A percentile compares a stretch with the other conserved stretches of the same genome.
Evolutionary conservation across 352 stramenopile genomes (phyloP).

Genomic region (Thalassiosira hispida): DNA sequence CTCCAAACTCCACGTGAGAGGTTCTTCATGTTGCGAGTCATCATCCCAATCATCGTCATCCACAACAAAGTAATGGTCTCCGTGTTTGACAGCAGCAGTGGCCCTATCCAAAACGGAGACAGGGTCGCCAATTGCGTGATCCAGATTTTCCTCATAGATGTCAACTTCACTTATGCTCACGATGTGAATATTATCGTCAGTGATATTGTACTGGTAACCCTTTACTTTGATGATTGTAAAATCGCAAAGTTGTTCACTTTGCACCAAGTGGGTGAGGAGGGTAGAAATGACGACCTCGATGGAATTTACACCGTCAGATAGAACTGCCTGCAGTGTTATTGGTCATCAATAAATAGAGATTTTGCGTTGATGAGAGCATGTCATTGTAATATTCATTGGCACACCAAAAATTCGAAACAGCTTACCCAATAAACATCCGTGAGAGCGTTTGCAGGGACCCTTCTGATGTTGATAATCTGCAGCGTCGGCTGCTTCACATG

Average conservation of each 20-base stretch:
- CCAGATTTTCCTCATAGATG: conserved; percentile 29
- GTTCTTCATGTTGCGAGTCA: conserved; percentile 35
- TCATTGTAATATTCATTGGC: not conserved
- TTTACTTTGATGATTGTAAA: conserved; percentile 43
- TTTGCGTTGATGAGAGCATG: not conserved
- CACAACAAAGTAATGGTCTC: conserved; percentile 52
- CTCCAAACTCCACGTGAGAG: conserved; percentile 53
- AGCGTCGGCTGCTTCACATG: conserved; percentile 38
- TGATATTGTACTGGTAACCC: conserved; percentile 59
- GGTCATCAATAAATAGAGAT: not conserved
- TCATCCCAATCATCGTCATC: conserved; percentile 58
- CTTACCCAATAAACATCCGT: conserved; percentile 63
- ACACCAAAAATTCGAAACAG: no score
- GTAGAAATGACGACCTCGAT: conserved; percentile 61
- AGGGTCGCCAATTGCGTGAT: conserved; percentile 30
- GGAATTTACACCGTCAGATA: conserved; percentile 45
- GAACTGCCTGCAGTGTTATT: conserved; percentile 22
- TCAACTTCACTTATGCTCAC: conserved; percentile 35
- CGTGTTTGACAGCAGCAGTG: conserved; percentile 31
- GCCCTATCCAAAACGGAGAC: conserved; percentile 34
- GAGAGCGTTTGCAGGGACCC: conserved; percentile 54
- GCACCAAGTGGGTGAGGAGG: conserved; percentile 46
- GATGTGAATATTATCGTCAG: conserved; percentile 62
- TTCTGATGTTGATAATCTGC: conserved; percentile 53
- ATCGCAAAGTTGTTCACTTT: conserved; percentile 40